A percentile compares a stretch with the other conserved stretches of the same genome.
Evolutionary conservation across 106 monocot genomes (phyloP).

Genomic region (Narthecium ossifragum): DNA sequence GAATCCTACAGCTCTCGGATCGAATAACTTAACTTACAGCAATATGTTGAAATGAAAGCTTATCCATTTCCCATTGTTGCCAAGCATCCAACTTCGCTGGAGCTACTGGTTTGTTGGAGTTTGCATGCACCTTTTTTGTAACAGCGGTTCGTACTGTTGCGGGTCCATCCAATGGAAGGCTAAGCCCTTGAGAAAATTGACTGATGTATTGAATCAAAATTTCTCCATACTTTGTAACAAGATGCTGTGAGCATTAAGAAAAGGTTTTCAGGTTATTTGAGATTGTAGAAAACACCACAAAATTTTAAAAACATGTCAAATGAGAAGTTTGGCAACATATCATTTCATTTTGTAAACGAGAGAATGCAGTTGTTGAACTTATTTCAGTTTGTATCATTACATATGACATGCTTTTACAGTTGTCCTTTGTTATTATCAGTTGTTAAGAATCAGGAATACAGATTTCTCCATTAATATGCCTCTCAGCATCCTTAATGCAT

Average conservation of each 20-base stretch:
- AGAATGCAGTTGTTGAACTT: too few relatives aligned
- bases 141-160: slow-evolving; percentile 22
- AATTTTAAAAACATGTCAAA: too few relatives aligned
- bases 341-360: too few relatives aligned
- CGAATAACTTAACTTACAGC: slow-evolving; percentile 45
- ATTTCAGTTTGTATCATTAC: too few relatives aligned
- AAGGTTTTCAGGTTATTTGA: too few relatives aligned
- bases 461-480: too few relatives aligned
- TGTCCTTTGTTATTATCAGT: too few relatives aligned
- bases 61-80: slow-evolving; percentile 74
- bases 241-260: slow-evolving; percentile 37
- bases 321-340: too few relatives aligned
- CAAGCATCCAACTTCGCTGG: slow-evolving; percentile 73
- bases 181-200: slow-evolving; percentile 46
- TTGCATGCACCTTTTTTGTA: slow-evolving; percentile 21
- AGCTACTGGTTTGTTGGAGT: slow-evolving; percentile 35
- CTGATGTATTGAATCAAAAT: slow-evolving; percentile 52
- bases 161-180: slow-evolving; percentile 56
- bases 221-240: slow-evolving; percentile 51
- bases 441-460: too few relatives aligned
- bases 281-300: too few relatives aligned
- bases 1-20: neutral
- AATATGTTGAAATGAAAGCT: slow-evolving; percentile 59
- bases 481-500: too few relatives aligned
- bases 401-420: too few relatives aligned